Base-by-base conservation (phyloP, 2,329 filamentous ascomycete genomes). In the Talaromyces sp. region DNA sequence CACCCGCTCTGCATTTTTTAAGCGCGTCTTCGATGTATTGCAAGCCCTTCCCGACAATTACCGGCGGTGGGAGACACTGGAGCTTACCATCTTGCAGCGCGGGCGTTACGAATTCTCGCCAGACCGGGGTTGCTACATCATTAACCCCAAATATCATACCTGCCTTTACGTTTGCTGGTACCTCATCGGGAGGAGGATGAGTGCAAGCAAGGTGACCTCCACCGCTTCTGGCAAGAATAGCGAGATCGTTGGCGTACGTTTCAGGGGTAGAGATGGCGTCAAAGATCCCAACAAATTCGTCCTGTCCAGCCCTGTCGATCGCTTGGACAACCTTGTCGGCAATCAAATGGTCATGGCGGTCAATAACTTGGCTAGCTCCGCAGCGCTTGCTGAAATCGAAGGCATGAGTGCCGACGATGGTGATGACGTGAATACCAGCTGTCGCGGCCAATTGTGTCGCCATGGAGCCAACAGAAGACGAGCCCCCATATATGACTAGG, bases 401-500 rank as follows among this genome's bases (percentile, higher is more conserved):
- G 62, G 78, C 70, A 13, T 70, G 71, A 8, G 65, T 68, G 4
- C 67, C 33, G 1, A 73, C 68, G 13, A 76, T 74, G 4, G 68
- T 68, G 51, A 77, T 66, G 10, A 81, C 76, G 22, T 72, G 71
- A 56, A 76, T 71, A 5, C 77, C 77, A 25, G 75, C 65, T 0
- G 71, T 73, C 0, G 65, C 70, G 1, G 77, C 77, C n/a, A 79
- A 64, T 61, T 81, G 79, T 30, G 80, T 75, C 0, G 75, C 77
- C 7, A 66, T 68, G 30, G 72, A 73, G 1, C 81, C 80, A 1
- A 81, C 78, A n/a, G 72, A 73, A 0, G 78, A 77, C 3, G 78
- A 76, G 0, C 81, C 82, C 22, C 82, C 82, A 79, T 60, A 63
- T 39, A 63, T 47, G n/a, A 63, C 28, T 1, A 63, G 52, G 1